Percentiles rank a stretch among this genome's conserved stretches.
These are phyloP conservation scores for Penicillium brasilianum DNA, from an alignment of 2,329 filamentous ascomycete genomes.

Conservation along the genomic window DNA sequence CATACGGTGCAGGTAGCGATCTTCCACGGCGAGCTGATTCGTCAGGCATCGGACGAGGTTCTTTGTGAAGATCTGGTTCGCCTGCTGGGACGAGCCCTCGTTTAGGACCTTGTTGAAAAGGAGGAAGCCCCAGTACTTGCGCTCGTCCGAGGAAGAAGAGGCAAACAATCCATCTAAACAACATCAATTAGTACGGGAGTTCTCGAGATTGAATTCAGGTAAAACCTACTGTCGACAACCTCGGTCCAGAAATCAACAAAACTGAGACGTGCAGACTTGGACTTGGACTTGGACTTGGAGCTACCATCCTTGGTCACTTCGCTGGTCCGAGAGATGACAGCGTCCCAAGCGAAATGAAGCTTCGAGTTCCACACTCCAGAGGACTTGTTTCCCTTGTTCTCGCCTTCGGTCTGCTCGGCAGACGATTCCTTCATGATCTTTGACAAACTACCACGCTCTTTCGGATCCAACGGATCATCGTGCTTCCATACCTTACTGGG, in stretches of 20 bases:
- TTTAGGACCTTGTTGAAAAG: constrained; percentile 78
- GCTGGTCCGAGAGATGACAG: constrained; percentile 65
- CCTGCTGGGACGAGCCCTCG: constrained; percentile 54
- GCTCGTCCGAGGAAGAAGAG: constrained; percentile 77
- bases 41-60: constrained; percentile 82
- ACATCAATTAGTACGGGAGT: constrained; percentile 28
- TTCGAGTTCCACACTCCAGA: constrained; percentile 79
- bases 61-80: constrained; percentile 73
- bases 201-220: constrained; percentile 21
- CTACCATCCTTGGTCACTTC: constrained; percentile 34
- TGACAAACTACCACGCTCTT: constrained; percentile 70
- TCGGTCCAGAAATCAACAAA: constrained; percentile 85
- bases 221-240: constrained; percentile 75
- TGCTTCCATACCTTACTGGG: constrained; percentile 74
- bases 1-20: constrained; percentile 78
- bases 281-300: constrained; percentile 34
- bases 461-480: constrained; percentile 72
- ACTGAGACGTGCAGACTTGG: constrained; percentile 45
- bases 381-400: constrained; percentile 39
- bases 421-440: constrained; percentile 76
- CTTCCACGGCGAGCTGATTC: constrained; percentile 78
- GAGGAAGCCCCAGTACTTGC: constrained; percentile 91
- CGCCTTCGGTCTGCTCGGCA: constrained; percentile 35
- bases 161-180: constrained; percentile 80
- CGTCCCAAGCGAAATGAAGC: constrained; percentile 85